Evolutionary conservation across 2,329 filamentous ascomycete species (phyloP).

Genomic region (Calonectria hawksworthii): DNA sequence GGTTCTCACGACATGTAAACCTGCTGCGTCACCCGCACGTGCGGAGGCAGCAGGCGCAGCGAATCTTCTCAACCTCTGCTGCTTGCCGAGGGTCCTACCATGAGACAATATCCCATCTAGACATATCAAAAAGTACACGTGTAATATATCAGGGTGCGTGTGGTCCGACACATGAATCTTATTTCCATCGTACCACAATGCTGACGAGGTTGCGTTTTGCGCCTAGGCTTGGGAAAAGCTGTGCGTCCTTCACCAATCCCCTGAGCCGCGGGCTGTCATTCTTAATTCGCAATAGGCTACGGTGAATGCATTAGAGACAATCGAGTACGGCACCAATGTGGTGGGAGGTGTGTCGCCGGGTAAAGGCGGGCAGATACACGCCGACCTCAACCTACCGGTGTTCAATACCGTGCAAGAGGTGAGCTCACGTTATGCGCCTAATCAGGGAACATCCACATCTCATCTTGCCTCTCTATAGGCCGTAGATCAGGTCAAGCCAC

Average conservation of each 20-base stretch:
- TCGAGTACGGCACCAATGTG: conserved; percentile 55
- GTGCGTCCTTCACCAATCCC: conserved; percentile 38
- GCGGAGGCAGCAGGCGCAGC: background rate
- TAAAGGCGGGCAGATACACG: conserved; percentile 51
- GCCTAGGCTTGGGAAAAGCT: conserved; percentile 53
- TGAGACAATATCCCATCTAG: conserved; percentile 19
- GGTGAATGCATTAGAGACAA: conserved; percentile 54
- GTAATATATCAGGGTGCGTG: conserved; percentile 27
- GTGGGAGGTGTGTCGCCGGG: conserved; percentile 56
- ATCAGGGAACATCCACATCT: background rate
- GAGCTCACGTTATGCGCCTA: background rate
- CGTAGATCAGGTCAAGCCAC: conserved; percentile 59
- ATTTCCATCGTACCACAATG: background rate
- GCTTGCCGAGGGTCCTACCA: background rate
- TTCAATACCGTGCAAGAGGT: conserved; percentile 53
- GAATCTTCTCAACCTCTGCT: background rate
- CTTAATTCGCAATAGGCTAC: conserved; percentile 48
- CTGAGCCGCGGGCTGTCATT: background rate
- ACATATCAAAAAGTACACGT: conserved; percentile 18
- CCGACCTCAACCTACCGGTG: conserved; percentile 52
- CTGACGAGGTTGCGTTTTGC: background rate
- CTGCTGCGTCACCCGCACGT: background rate
- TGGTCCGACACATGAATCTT: background rate
- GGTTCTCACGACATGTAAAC: background rate
- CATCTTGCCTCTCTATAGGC: conserved; percentile 42